Percentiles rank a stretch among this genome's conserved stretches.
These are phyloP conservation scores for Tuber melanosporum DNA, from an alignment of 495 filamentous ascomycete genomes.

Conservation along the genomic window DNA sequence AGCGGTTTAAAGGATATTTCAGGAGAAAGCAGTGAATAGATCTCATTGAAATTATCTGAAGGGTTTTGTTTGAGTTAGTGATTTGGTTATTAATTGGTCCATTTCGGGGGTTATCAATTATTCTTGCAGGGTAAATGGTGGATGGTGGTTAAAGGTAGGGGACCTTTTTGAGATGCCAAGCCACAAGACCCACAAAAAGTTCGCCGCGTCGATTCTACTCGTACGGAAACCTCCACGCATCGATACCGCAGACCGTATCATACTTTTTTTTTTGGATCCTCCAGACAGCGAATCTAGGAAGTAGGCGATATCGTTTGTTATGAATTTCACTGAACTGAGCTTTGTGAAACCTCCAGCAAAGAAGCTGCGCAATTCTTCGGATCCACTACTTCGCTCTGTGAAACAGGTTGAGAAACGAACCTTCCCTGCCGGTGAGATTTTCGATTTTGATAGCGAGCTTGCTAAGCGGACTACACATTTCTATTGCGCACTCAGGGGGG, in stretches of 20 bases:
- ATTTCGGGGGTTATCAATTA: neutral
- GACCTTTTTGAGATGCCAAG: neutral
- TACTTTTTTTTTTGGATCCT: neutral
- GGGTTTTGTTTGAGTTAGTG: neutral
- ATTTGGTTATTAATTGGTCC: neutral
- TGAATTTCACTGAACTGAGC: slow-evolving; percentile 30
- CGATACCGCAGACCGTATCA: neutral
- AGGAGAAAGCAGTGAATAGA: too few relatives aligned
- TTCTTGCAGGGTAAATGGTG: neutral
- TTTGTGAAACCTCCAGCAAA: slow-evolving; percentile 35
- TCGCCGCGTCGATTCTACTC: neutral
- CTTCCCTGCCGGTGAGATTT: slow-evolving; percentile 55
- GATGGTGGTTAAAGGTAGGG: neutral
- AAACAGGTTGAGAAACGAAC: slow-evolving; percentile 51
- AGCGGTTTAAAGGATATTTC: neutral
- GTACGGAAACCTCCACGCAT: neutral
- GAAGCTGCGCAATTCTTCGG: slow-evolving; percentile 20
- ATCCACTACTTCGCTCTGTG: slow-evolving; percentile 27
- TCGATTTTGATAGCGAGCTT: slow-evolving; percentile 52
- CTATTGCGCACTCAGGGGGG: slow-evolving; percentile 43
- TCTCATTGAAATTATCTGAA: neutral
- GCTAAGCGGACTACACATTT: slow-evolving; percentile 54
- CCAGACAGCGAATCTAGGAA: neutral
- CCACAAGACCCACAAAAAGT: neutral
- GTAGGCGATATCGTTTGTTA: neutral